Conservation (phyloP, 176 grass and related monocot genomes). For the Aegilops bicornis region DNA sequence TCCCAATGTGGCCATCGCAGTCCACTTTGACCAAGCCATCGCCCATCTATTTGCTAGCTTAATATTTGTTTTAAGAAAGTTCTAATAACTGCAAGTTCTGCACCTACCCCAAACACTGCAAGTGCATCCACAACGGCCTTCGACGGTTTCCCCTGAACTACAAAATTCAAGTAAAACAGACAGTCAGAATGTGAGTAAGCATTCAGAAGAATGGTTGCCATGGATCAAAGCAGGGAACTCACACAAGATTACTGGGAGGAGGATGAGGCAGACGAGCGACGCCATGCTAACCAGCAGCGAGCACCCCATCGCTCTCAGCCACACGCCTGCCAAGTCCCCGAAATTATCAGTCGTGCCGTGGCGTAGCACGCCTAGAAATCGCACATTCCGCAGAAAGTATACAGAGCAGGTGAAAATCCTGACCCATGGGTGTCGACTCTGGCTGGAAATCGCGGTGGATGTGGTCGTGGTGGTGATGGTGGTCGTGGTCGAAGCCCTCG, state of each 20-base stretch:
- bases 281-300: constrained; percentile 96
- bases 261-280: constrained; percentile 87
- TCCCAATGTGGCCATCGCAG: neutral
- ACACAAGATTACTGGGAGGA: constrained; percentile 93
- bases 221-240: constrained; percentile 31
- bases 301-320: constrained; percentile 93
- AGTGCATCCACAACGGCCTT: constrained; percentile 84
- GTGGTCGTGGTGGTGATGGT: constrained; percentile 34
- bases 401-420: constrained; percentile 2
- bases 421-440: constrained; percentile 63
- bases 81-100: constrained; percentile 12
- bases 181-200: neutral
- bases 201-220: neutral
- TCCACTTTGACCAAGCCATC: neutral
- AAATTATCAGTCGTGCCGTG: neutral
- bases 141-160: constrained; percentile 94
- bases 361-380: constrained; percentile 12
- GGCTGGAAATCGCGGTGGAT: constrained; percentile 34
- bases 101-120: constrained; percentile 90
- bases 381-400: neutral
- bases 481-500: constrained; percentile 39
- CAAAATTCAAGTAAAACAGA: neutral
- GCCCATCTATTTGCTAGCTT: neutral
- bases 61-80: neutral
- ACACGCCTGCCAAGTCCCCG: constrained; percentile 60